Conservation (phyloP, 2,329 filamentous ascomycete species). For the Neonectria hederae region DNA sequence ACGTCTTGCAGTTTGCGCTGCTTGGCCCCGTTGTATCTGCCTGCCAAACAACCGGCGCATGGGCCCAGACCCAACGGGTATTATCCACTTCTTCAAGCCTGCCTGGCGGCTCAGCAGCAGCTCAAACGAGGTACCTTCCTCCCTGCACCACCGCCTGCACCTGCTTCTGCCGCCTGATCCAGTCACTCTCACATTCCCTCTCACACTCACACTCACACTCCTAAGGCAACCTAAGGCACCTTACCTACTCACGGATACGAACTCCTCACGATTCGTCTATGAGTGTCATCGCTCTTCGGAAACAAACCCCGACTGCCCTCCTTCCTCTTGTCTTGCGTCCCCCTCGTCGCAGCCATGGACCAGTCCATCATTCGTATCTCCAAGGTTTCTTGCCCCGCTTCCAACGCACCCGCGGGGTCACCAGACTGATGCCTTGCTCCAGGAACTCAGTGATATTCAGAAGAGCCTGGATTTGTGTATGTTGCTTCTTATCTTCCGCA, state of each 20-base stretch:
- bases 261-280: slow-evolving; percentile 24
- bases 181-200: slow-evolving; percentile 13
- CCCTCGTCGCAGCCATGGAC: slow-evolving; percentile 58
- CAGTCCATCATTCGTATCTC: slow-evolving; percentile 90
- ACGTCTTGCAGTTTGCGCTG: not conserved
- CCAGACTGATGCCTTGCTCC: slow-evolving; percentile 28
- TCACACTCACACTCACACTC: not conserved
- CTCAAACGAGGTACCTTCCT: slow-evolving; percentile 16
- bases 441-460: slow-evolving; percentile 90
- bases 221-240: no score
- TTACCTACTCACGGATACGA: not conserved
- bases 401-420: slow-evolving; percentile 25
- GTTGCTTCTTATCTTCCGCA: slow-evolving; percentile 42
- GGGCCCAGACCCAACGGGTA: not conserved
- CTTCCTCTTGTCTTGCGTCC: slow-evolving; percentile 22
- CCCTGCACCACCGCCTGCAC: slow-evolving; percentile 6
- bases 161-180: slow-evolving; percentile 4
- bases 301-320: not conserved
- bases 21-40: not conserved
- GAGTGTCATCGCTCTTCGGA: slow-evolving; percentile 25
- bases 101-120: slow-evolving; percentile 4
- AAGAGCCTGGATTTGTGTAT: slow-evolving; percentile 84
- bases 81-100: slow-evolving; percentile 12
- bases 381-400: slow-evolving; percentile 64
- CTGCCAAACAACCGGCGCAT: not conserved